Base-by-base conservation (phyloP, 306 rosid species). In the Corylus avellana region DNA sequence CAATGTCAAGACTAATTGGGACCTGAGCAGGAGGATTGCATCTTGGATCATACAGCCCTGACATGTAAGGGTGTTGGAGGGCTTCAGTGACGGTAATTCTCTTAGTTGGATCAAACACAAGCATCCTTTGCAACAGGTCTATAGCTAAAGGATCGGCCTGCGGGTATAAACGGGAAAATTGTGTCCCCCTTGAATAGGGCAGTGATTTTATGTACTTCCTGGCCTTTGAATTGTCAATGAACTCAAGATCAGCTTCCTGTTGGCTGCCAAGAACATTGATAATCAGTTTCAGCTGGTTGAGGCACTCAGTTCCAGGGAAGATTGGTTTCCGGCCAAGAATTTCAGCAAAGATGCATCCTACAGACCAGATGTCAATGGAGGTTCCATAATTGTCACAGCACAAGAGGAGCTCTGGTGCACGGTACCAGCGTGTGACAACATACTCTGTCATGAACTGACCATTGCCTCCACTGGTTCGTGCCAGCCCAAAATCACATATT, bases 371-470 rank as follows among this genome's bases (percentile, higher is more conserved):
- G n/a, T 92, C 97, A 17, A 94, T 92, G 58, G 97, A 92, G 56
- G 94, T 86, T 78, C 98, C 98, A 32, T 94, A 94, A 82, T 85
- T 89, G 85, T 91, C 92, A 77, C 94, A 91, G 75, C 91, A 73
- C 55, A 94, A 72, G 10, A 94, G 90, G 63, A 94, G 91, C 88
- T 94, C 98, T 0, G 97, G 98, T 8, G 98, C 97, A 7, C 98
- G 97, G 62, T 94, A 91, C 97, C 97, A 92, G 32, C 97, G 94
- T 35, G 98, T 89, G 79, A 92, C 97, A 66, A 94, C 97, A 83
- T 94, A 92, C 84, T 92, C 97, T 27, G 97, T 94, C 97, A 94
- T 91, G 82, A 88, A 91, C 83, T 92, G 89, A 12, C 84, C 93
- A 55, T 61, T 83, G 11, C 85, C 90, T 75, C 88, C 79, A 74